Percentiles rank a stretch among this genome's conserved stretches.
phyloP scores from a whole-genome alignment of 257 asterid genomes.

The Sherardia arvensis region DNA sequence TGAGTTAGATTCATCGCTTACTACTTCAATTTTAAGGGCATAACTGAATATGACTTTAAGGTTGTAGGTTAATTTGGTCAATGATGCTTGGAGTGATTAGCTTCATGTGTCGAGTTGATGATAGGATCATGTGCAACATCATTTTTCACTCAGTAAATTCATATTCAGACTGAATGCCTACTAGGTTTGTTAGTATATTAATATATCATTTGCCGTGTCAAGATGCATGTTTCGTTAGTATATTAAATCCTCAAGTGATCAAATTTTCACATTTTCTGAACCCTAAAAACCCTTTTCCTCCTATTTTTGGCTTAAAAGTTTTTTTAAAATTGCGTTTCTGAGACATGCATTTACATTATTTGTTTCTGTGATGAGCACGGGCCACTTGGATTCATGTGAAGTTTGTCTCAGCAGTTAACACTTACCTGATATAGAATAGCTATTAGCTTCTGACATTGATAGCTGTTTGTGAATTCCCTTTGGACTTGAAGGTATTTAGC shows the following conservation, averaged over 20 bases:
- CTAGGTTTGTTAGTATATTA: background rate
- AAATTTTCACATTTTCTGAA: too few relatives aligned
- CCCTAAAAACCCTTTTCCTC: background rate
- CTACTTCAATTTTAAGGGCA: background rate
- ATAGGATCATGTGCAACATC: constrained; percentile 1
- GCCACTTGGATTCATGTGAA: too few relatives aligned
- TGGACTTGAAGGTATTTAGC: background rate
- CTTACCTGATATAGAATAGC: too few relatives aligned
- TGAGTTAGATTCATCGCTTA: background rate
- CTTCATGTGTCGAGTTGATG: background rate
- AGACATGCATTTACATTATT: background rate
- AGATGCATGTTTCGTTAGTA: background rate
- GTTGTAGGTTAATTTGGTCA: background rate
- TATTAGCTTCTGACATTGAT: background rate
- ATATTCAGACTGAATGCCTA: background rate
- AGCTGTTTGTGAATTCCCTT: background rate
- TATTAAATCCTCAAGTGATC: background rate
- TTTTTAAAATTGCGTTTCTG: background rate
- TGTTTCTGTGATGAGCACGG: background rate
- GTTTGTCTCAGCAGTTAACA: too few relatives aligned
- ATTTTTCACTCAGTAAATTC: background rate
- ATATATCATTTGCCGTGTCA: background rate
- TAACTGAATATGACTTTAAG: background rate
- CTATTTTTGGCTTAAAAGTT: background rate
- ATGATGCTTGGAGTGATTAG: constrained; percentile 5